Evolutionary conservation across 768 basidiomycete genomes (phyloP), one percentile per base, ranked within the genome.

Genomic region (Serendipita vermifera): DNA sequence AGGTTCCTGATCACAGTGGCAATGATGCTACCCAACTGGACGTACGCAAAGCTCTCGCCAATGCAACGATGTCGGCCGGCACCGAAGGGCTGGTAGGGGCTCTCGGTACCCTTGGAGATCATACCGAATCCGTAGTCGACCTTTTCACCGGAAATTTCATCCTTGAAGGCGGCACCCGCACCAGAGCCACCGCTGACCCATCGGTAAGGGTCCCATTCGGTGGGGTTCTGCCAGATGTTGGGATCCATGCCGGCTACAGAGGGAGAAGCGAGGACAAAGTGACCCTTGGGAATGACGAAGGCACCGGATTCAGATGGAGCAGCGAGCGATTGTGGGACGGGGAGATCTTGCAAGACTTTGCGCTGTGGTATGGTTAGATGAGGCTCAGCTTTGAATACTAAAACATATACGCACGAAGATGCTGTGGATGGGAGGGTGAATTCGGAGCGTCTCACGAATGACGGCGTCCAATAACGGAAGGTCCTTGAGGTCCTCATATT

Each of bases 1-100:
- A 89, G 70, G 57, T 77, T 72, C 54, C 92, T 82, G 48, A 97
- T 72, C 58, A 98, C 65, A 11, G 84, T 86, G 3, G 82, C 68
- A 62, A 98, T 73, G 67, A 98, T 76, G 4, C 83, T 82, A 33
- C 90, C 87, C 7, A 98, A 71, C 71, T 99, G 96, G 59, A 97
- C 72, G 69, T 96, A 93, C 24, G 96, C 96, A 65, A 98, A 98
- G 82, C 83, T 85, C 71, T 93, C 91, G 60, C 91, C 89, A 59
- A 97, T 93, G 68, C 89, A 98, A 61, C 93, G 76, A 72, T 97
- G 94, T 63, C 87, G 77, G 27, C 96, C 96, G 54, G 96, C 94
- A 59, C 96, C 96, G 64, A 99, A 99, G 1, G 96, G 96, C 67
- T 96, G 88, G 68, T 98, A 97, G 48, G 89, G 90, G 62, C 85